A percentile compares a stretch with the other conserved stretches of the same genome.
Conservation (phyloP, 2,329 filamentous ascomycete species). For the Coniella vitis region DNA sequence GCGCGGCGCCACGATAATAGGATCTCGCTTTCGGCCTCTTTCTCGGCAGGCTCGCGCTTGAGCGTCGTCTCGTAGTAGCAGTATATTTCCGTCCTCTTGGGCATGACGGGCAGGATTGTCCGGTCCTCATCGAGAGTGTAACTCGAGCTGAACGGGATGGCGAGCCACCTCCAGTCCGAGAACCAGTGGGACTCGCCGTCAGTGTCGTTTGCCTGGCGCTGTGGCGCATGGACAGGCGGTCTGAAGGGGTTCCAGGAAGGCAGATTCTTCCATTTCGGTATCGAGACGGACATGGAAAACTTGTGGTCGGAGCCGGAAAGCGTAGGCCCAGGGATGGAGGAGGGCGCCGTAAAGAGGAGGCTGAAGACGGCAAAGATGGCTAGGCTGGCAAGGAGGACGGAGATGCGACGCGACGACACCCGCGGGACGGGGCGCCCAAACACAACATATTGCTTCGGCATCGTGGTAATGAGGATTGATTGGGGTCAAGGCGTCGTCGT, state of each 20-base stretch:
- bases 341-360: slow-evolving; percentile 46
- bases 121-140: slow-evolving; percentile 76
- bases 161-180: slow-evolving; percentile 82
- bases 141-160: slow-evolving; percentile 73
- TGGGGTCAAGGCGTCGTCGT: no score
- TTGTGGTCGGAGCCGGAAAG: slow-evolving; percentile 45
- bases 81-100: slow-evolving; percentile 67
- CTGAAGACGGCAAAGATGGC: slow-evolving; percentile 47
- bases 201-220: slow-evolving; percentile 70
- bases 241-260: slow-evolving; percentile 60
- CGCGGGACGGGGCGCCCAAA: slow-evolving; percentile 44
- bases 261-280: slow-evolving; percentile 32
- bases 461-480: slow-evolving; percentile 23
- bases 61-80: slow-evolving; percentile 77
- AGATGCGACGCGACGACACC: slow-evolving; percentile 45
- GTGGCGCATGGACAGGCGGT: slow-evolving; percentile 62
- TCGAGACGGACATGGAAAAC: slow-evolving; percentile 27
- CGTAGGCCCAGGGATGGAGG: slow-evolving; percentile 39
- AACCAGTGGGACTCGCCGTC: slow-evolving; percentile 78
- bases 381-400: slow-evolving; percentile 43
- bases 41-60: slow-evolving; percentile 54
- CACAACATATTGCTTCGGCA: slow-evolving; percentile 41
- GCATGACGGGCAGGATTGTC: slow-evolving; percentile 72
- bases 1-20: slow-evolving; percentile 84
- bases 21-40: slow-evolving; percentile 69